A percentile compares a stretch with the other conserved stretches of the same genome.
Conservation (phyloP, 345 rosid genomes). For the Hevea brasiliensis region DNA sequence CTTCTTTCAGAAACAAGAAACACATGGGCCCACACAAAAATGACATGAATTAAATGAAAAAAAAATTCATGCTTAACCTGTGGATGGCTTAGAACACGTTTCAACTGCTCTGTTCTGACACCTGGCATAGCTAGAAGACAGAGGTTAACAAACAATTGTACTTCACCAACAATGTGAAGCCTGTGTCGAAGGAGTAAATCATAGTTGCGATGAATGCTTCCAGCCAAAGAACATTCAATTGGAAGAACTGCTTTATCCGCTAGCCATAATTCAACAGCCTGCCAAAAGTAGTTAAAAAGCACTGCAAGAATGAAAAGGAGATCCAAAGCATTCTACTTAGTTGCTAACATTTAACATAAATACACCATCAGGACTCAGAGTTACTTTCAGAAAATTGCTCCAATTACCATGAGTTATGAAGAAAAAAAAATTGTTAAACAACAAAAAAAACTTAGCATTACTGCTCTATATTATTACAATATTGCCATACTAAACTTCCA, state of each 20-base stretch:
- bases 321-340: not conserved
- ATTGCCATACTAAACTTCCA: not conserved
- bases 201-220: constrained; percentile 63
- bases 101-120: constrained; percentile 44
- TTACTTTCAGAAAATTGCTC: not conserved
- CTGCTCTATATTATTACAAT: not conserved
- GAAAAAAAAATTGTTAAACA: too few species aligned
- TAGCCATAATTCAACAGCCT: constrained; percentile 64
- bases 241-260: constrained; percentile 65
- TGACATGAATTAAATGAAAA: not conserved
- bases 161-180: constrained; percentile 62
- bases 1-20: not conserved
- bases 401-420: not conserved
- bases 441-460: too few species aligned
- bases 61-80: constrained; percentile 37
- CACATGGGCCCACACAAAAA: not conserved
- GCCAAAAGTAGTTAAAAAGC: constrained; percentile 8
- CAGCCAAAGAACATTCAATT: constrained; percentile 53
- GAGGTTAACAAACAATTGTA: constrained; percentile 45
- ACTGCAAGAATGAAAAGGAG: not conserved
- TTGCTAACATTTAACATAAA: not conserved
- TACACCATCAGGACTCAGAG: not conserved
- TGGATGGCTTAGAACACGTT: constrained; percentile 58
- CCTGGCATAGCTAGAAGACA: constrained; percentile 61
- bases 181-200: constrained; percentile 64